Conservation (phyloP, 2,329 filamentous ascomycete species). For the Aureobasidium sp. region DNA sequence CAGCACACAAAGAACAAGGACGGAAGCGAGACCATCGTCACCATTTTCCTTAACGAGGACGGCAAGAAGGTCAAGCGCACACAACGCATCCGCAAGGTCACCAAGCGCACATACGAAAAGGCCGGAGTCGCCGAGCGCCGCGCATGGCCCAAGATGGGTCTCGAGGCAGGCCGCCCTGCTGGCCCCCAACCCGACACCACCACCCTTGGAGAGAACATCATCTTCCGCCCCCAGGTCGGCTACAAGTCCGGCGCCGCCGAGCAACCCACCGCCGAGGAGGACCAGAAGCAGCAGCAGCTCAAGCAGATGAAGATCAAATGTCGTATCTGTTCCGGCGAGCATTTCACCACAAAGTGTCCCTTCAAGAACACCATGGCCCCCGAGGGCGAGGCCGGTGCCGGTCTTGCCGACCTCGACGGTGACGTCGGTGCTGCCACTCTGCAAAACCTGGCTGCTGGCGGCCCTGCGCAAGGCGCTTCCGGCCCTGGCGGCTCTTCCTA, state of each 20-base stretch:
- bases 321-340: conserved; percentile 96
- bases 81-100: conserved; percentile 85
- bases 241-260: conserved; percentile 82
- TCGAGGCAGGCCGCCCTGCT: conserved; percentile 71
- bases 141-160: conserved; percentile 86
- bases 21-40: conserved; percentile 91
- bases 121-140: conserved; percentile 92
- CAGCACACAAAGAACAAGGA: conserved; percentile 96
- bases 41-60: conserved; percentile 82
- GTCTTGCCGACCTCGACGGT: conserved; percentile 37
- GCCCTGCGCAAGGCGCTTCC: conserved; percentile 28
- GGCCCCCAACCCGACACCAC: conserved; percentile 87
- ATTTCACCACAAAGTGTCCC: conserved; percentile 97
- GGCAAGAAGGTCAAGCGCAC: conserved; percentile 97
- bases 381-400: conserved; percentile 43
- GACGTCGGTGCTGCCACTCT: conserved; percentile 37
- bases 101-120: conserved; percentile 80
- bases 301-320: conserved; percentile 99
- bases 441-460: conserved; percentile 36
- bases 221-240: conserved; percentile 86
- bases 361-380: conserved; percentile 99
- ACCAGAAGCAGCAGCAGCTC: conserved; percentile 60
- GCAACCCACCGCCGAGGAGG: conserved; percentile 56
- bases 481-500: conserved; percentile 64
- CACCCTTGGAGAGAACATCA: conserved; percentile 92